Evolutionary conservation across 1,284 basidiomycete species (phyloP), one percentile per base, ranked within the genome.

Genomic region (Heterobasidion parviporum): DNA sequence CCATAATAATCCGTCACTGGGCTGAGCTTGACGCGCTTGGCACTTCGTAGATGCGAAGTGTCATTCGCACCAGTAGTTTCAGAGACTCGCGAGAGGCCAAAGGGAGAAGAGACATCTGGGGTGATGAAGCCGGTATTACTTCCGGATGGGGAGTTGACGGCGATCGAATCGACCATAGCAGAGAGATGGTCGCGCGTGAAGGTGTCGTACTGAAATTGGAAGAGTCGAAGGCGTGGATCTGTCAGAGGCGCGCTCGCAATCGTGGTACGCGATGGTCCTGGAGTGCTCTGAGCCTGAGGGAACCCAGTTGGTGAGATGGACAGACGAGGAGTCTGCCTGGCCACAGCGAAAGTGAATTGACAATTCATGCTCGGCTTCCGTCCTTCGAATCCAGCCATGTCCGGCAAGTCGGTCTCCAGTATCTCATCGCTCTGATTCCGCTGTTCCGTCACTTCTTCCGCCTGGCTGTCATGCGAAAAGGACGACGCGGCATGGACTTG

Each of bases 131-230:
- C 67, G 1, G 63, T 67, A 52, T 70, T 78, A 10, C 67, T 72
- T 36, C 77, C 83, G 18, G 86, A 85, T 0, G 85, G 83, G 0
- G 87, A 85, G 60, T 89, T 87, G 44, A 89, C 77, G 20, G 85
- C 90, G 60, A 94, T 93, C 10, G 87, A 92, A 63, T 96, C 93
- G 1, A 94, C 91, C 68, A 98, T 81, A 1, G 89, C 92, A 1
- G 90, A 92, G 51, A 98, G 81, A 67, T 96, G 92, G 47, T 95
- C 89, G 41, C 92, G 83, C 2, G 94, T 97, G 66, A 89, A 93
- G 0, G 94, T 95, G 70, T 98, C 94, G 67, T 96, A 96, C 59
- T 91, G 84, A 59, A 93, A 90, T 64, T 93, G 88, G 73, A 97
- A 97, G 36, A 96, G 77, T 6, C 87, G 86, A 8, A 94, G 79